Base-by-base conservation (phyloP, 179 eudicot species). In the Camellia oleifera region DNA sequence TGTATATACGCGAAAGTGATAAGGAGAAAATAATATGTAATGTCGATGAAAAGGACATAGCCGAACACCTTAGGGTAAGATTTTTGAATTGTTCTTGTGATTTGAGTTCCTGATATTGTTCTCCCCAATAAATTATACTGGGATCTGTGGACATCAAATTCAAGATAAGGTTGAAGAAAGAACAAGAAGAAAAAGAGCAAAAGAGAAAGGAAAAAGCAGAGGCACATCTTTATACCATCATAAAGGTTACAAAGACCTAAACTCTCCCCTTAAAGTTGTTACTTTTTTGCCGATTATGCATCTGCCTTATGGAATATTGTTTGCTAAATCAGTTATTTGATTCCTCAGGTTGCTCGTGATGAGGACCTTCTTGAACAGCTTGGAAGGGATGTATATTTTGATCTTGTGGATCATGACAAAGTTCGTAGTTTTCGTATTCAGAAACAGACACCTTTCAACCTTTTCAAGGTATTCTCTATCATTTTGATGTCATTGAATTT, bases 341-440 rank as follows among this genome's bases (percentile, higher is more conserved):
- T 82, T 50, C 57, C 72, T 82, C 46, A 95, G 98, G 95, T 95
- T 87, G 97, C 98, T 76, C 92, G 95, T 61, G 98, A 95, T 90
- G 93, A 85, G 69, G 98, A 93, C 74, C 88, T 95, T 58, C 76
- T 78, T 45, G 91, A 88, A 75, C 99, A 95, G 81, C 91, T 95
- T 75, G 99, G 99, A 64, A 88, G 80, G 78, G 97, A 92, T 75
- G 85, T 95, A 78, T 88, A 88, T 78, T 95, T 95, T 86, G 99
- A 95, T 91, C 94, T 95, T 76, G 99, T 95, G 12, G 95, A 95
- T 81, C 99, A 95, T 88, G 99, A 93, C 78, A 95, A 92, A 94
- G 98, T 91, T 74, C 92, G 87, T 48, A 86, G 87, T 82, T 95
- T 95, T 67, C 98, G 99, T 65, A 88, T 95, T 70, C 99, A 91